These are phyloP conservation scores for Fraxinus ornus DNA, from an alignment of 305 asterid species.

Conservation along the genomic window DNA sequence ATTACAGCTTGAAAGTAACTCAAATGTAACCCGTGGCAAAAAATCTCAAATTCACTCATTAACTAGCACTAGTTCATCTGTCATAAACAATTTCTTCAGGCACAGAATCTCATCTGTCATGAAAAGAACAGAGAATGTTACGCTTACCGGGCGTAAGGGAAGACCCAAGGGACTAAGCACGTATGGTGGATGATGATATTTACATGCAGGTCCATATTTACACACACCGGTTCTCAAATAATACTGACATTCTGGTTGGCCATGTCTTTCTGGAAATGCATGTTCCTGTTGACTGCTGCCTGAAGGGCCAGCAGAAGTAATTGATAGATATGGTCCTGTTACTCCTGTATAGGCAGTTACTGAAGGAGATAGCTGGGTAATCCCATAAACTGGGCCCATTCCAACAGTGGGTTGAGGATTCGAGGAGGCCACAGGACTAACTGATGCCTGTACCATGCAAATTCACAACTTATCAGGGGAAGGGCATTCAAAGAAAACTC, in stretches of 20 bases:
- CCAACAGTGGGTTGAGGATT: conserved; percentile 58
- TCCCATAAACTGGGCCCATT: conserved; percentile 55
- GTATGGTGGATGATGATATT: conserved; percentile 77
- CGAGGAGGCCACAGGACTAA: conserved; percentile 54
- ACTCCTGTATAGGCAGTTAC: conserved; percentile 57
- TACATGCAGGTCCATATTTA: conserved; percentile 81
- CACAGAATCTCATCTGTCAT: not conserved
- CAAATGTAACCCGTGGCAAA: not conserved
- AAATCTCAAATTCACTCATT: not conserved
- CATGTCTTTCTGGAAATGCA: conserved; percentile 77
- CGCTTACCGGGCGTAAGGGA: conserved; percentile 78
- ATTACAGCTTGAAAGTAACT: not conserved
- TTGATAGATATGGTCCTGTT: conserved; percentile 49
- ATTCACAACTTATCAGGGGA: conserved; percentile 21
- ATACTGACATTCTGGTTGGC: conserved; percentile 82
- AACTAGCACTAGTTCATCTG: not conserved
- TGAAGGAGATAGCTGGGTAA: conserved; percentile 69
- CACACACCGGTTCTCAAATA: conserved; percentile 82
- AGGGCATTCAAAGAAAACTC: not conserved
- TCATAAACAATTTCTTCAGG: not conserved
- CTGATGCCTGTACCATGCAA: conserved; percentile 53
- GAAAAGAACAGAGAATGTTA: not conserved
- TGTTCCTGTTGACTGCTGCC: conserved; percentile 56
- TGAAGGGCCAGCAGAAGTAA: conserved; percentile 60
- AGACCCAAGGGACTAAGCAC: conserved; percentile 75